Conservation (phyloP, 768 basidiomycete genomes). For the Cystofilobasidium ferigula region DNA sequence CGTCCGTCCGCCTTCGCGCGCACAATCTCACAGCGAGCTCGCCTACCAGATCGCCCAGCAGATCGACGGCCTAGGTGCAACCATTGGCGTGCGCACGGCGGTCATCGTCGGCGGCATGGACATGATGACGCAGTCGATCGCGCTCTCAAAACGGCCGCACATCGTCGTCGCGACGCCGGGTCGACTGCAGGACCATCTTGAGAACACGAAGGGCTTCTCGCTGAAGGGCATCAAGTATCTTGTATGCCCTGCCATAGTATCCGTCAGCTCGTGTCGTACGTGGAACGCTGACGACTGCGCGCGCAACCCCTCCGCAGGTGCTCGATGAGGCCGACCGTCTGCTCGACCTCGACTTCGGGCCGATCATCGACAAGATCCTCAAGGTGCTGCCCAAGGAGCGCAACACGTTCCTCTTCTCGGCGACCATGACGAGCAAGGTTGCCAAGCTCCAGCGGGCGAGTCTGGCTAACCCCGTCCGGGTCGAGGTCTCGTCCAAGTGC, state of each 20-base stretch:
- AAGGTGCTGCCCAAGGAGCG: conserved; percentile 89
- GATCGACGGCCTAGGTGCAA: conserved; percentile 78
- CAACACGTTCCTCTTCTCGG: conserved; percentile 91
- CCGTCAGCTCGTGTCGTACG: neutral
- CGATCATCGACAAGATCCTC: conserved; percentile 88
- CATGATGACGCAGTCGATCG: conserved; percentile 77
- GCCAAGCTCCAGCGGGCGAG: conserved; percentile 91
- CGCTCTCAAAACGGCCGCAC: conserved; percentile 86
- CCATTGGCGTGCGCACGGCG: conserved; percentile 81
- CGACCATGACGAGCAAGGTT: conserved; percentile 98
- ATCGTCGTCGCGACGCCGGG: conserved; percentile 93
- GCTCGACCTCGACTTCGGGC: conserved; percentile 91
- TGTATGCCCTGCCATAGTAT: conserved; percentile 44
- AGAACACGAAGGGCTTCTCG: conserved; percentile 94
- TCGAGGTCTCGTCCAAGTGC: conserved; percentile 88
- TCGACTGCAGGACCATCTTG: conserved; percentile 80
- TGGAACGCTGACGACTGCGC: neutral
- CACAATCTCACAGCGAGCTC: conserved; percentile 53
- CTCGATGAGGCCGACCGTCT: conserved; percentile 93
- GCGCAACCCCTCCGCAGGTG: conserved; percentile 48
- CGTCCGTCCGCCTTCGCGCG: neutral
- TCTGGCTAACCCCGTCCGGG: conserved; percentile 78
- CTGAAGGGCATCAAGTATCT: conserved; percentile 74
- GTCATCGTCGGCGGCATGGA: conserved; percentile 95
- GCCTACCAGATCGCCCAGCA: conserved; percentile 98